A percentile compares a stretch with the other conserved stretches of the same genome.
These are phyloP conservation scores for Priceomyces castillae DNA, from an alignment of 805 yeast species.

Conservation along the genomic window DNA sequence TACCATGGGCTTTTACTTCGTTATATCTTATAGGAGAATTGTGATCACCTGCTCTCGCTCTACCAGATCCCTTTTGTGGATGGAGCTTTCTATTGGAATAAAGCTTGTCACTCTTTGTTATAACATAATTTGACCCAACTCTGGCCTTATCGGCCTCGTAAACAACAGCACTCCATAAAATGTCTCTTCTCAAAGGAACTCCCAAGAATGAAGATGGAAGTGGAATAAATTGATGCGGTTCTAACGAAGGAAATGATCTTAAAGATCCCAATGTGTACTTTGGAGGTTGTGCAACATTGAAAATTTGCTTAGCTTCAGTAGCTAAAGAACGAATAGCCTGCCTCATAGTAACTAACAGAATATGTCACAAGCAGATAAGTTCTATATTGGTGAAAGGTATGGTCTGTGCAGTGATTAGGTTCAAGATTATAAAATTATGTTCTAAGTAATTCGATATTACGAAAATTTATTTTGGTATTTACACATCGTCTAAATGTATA, in stretches of 20 bases:
- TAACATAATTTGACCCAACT: slow-evolving; percentile 85
- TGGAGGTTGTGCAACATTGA: slow-evolving; percentile 49
- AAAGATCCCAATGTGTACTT: slow-evolving; percentile 72
- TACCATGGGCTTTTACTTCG: slow-evolving; percentile 87
- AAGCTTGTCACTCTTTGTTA: slow-evolving; percentile 83
- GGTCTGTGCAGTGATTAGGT: too few species aligned
- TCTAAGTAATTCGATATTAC: background rate
- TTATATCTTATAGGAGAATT: slow-evolving; percentile 89
- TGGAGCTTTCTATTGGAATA: slow-evolving; percentile 78
- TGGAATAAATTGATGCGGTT: slow-evolving; percentile 76
- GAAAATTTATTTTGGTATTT: background rate
- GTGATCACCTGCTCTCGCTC: slow-evolving; percentile 94
- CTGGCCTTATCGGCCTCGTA: slow-evolving; percentile 87
- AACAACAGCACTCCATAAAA: slow-evolving; percentile 91
- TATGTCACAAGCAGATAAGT: background rate
- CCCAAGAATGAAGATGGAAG: slow-evolving; percentile 69
- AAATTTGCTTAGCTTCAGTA: slow-evolving; percentile 20
- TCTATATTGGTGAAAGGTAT: background rate
- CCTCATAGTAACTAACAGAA: slow-evolving; percentile 15
- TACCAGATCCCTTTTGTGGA: slow-evolving; percentile 92
- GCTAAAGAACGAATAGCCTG: slow-evolving; percentile 30
- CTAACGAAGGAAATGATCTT: slow-evolving; percentile 85
- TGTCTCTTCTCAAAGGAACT: slow-evolving; percentile 81
- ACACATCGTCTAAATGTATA: background rate
- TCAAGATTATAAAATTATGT: too few species aligned